Conservation (phyloP, 2,329 filamentous ascomycete species). For the Pyrenochaeta sp. region DNA sequence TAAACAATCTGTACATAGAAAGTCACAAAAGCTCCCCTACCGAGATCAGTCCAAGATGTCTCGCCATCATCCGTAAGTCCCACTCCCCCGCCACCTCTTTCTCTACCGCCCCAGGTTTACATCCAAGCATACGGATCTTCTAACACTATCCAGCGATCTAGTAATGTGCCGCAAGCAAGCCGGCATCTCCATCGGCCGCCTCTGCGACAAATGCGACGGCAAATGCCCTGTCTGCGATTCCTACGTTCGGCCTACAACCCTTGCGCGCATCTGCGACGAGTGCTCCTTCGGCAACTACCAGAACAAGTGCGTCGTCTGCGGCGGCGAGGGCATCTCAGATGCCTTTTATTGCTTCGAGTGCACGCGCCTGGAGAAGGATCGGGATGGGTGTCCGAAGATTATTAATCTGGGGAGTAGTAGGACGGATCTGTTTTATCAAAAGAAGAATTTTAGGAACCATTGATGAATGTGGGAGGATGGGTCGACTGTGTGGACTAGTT, state of each 20-base stretch:
- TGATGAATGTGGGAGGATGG: slow-evolving; percentile 12
- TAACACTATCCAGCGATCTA: slow-evolving; percentile 72
- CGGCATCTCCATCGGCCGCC: slow-evolving; percentile 95
- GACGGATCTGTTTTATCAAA: slow-evolving; percentile 87
- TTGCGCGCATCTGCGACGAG: slow-evolving; percentile 98
- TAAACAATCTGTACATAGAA: background rate
- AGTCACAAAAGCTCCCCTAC: background rate
- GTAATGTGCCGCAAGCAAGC: slow-evolving; percentile 99
- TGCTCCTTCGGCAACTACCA: slow-evolving; percentile 99
- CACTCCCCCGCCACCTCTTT: slow-evolving; percentile 28
- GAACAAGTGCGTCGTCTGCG: slow-evolving; percentile 99
- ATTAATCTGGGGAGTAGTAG: slow-evolving; percentile 96
- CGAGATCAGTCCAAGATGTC: slow-evolving; percentile 68
- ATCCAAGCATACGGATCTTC: slow-evolving; percentile 8
- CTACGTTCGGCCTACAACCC: slow-evolving; percentile 96
- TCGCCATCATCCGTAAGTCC: slow-evolving; percentile 85
- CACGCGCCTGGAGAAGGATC: slow-evolving; percentile 93
- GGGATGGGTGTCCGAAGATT: slow-evolving; percentile 98
- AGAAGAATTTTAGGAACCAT: slow-evolving; percentile 74
- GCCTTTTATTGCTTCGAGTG: slow-evolving; percentile 99
- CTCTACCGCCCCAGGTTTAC: background rate
- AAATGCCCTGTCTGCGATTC: slow-evolving; percentile 99
- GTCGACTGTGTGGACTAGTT: background rate
- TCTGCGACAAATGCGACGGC: slow-evolving; percentile 99
- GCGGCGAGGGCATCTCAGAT: slow-evolving; percentile 96